Evolutionary conservation across 345 rosid species (phyloP).

Genomic region (Salix purpurea): DNA sequence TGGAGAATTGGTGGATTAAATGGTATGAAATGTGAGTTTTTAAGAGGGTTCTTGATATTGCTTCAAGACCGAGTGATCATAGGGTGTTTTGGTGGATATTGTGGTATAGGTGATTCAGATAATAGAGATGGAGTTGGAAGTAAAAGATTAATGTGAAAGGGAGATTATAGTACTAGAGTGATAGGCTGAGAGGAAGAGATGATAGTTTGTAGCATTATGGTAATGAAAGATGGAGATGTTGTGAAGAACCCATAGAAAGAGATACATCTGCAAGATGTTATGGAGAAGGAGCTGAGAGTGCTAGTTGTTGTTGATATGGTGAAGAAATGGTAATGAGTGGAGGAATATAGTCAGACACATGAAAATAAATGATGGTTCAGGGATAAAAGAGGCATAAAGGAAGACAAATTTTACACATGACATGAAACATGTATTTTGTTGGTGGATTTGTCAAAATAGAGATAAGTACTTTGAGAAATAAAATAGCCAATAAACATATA

Average conservation of each 20-base stretch:
- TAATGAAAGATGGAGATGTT: neutral
- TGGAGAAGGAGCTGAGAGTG: neutral
- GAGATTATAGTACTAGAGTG: rapidly evolving
- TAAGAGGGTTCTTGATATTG: neutral
- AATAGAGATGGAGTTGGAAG: no score
- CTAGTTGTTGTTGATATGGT: neutral
- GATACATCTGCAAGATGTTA: neutral
- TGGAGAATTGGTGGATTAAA: rapidly evolving
- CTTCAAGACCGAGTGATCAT: rapidly evolving
- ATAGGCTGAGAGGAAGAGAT: no score
- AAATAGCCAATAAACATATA: neutral
- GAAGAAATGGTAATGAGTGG: rapidly evolving
- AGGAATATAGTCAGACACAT: rapidly evolving
- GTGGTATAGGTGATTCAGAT: rapidly evolving
- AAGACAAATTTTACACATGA: no score
- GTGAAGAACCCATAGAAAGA: neutral
- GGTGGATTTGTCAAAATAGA: no score
- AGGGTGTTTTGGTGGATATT: neutral
- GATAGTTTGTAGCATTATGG: rapidly evolving
- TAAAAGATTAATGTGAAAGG: neutral
- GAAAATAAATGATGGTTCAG: no score
- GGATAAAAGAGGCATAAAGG: no score
- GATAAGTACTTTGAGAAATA: neutral
- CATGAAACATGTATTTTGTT: neutral
- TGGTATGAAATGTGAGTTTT: neutral